These are phyloP conservation scores for Rhodotorula sp. DNA, from an alignment of 1,284 basidiomycete species.

Conservation along the genomic window DNA sequence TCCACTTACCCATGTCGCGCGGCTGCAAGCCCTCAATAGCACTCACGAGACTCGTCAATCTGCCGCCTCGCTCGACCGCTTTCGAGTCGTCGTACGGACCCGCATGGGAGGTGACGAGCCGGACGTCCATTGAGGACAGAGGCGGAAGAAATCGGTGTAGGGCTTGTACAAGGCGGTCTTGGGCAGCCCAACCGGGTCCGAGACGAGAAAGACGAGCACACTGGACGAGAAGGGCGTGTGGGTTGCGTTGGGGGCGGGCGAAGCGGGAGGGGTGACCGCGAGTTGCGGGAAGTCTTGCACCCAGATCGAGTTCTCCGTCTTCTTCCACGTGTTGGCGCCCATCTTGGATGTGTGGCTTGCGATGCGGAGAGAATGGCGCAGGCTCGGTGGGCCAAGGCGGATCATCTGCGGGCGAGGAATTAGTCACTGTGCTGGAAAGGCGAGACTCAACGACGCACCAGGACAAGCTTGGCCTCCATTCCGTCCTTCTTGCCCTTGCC, in stretches of 20 bases:
- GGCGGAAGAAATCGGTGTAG: neutral
- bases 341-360: neutral
- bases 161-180: neutral
- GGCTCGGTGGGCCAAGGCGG: neutral
- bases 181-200: neutral
- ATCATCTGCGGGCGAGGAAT: neutral
- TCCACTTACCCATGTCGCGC: neutral
- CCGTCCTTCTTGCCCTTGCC: neutral
- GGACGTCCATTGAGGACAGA: neutral
- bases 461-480: neutral
- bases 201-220: neutral
- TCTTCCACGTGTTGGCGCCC: neutral
- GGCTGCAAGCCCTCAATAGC: neutral
- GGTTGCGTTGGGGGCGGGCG: neutral
- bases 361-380: constrained; percentile 1
- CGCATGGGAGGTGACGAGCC: neutral
- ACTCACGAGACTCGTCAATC: constrained; percentile 5
- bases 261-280: neutral
- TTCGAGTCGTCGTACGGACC: neutral
- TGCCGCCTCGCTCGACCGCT: neutral
- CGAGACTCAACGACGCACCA: neutral
- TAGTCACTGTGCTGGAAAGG: neutral
- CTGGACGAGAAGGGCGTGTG: constrained; percentile 6
- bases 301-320: constrained; percentile 1
- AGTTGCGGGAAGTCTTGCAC: neutral